A percentile compares a stretch with the other conserved stretches of the same genome.
phyloP scores from a whole-genome alignment of 192 early-diverging fungal species.

The Oehlia diaphana region DNA sequence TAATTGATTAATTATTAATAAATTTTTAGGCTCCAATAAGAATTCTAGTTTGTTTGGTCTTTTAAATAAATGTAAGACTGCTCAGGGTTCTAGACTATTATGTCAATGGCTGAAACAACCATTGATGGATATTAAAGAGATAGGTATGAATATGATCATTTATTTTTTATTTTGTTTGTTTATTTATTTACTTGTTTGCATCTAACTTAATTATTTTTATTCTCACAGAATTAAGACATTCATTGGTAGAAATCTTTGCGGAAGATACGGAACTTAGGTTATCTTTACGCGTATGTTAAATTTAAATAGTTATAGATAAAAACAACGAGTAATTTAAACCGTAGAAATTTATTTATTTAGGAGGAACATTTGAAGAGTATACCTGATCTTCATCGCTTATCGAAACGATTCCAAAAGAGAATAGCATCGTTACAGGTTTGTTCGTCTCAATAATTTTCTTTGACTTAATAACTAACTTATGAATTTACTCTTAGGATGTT shows the following conservation, averaged over 20 bases:
- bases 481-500: constrained; percentile 61
- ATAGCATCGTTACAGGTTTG: constrained; percentile 67
- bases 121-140: constrained; percentile 62
- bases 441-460: background rate
- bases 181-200: background rate
- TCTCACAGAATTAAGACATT: constrained; percentile 63
- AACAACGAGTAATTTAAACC: background rate
- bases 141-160: constrained; percentile 34
- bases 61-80: constrained; percentile 80
- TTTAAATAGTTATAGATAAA: background rate
- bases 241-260: constrained; percentile 84
- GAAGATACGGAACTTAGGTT: constrained; percentile 45
- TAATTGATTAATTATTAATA: background rate
- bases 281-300: constrained; percentile 13
- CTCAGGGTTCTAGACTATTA: constrained; percentile 84
- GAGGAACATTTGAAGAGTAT: constrained; percentile 76
- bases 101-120: constrained; percentile 89
- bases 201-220: no score
- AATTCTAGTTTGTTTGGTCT: constrained; percentile 69
- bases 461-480: no score
- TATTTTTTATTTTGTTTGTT: background rate
- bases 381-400: constrained; percentile 88
- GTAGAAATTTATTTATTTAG: constrained; percentile 37
- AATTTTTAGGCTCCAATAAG: constrained; percentile 52
- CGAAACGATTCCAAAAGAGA: constrained; percentile 79